Percentiles rank a stretch among this genome's conserved stretches.
These are phyloP conservation scores for Kodamaea anthophila DNA, from an alignment of 1,139 yeast species.

Conservation along the genomic window DNA sequence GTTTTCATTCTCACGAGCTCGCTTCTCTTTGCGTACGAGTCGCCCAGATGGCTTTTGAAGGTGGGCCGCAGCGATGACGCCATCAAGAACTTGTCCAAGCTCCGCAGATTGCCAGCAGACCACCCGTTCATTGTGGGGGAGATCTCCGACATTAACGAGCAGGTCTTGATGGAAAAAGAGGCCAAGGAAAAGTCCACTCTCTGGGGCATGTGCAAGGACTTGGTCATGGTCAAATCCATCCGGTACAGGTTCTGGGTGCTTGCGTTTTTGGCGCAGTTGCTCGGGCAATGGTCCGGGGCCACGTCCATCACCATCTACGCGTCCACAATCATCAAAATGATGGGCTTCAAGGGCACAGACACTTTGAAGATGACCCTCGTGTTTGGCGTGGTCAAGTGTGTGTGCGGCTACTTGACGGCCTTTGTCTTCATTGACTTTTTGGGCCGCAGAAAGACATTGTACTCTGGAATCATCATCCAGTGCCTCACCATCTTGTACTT, in stretches of 20 bases:
- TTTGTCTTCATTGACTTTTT: constrained; percentile 43
- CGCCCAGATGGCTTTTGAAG: constrained; percentile 44
- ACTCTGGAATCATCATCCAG: constrained; percentile 36
- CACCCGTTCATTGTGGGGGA: constrained; percentile 50
- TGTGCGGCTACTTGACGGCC: constrained; percentile 39
- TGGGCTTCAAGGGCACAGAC: constrained; percentile 38
- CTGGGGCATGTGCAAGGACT: constrained; percentile 23
- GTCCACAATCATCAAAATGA: constrained; percentile 46
- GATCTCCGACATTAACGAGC: constrained; percentile 45
- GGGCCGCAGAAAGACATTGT: constrained; percentile 38
- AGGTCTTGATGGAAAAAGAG: constrained; percentile 32
- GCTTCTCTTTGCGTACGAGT: constrained; percentile 32
- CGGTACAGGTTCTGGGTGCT: constrained; percentile 41
- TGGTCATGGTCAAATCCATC: constrained; percentile 30
- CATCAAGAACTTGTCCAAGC: constrained; percentile 30
- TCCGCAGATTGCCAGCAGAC: constrained; percentile 45
- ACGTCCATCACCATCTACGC: constrained; percentile 45
- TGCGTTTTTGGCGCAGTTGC: constrained; percentile 40
- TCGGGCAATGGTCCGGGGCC: constrained; percentile 62
- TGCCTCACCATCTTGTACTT: constrained; percentile 27
- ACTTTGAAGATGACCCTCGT: constrained; percentile 41
- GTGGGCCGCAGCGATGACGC: constrained; percentile 31
- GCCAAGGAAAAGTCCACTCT: constrained; percentile 26
- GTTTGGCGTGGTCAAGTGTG: constrained; percentile 43
- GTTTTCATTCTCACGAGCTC: constrained; percentile 36